Percentiles rank a stretch among this genome's conserved stretches.
phyloP scores from a whole-genome alignment of 106 monocot genomes.

The Amphibolis antarctica region DNA sequence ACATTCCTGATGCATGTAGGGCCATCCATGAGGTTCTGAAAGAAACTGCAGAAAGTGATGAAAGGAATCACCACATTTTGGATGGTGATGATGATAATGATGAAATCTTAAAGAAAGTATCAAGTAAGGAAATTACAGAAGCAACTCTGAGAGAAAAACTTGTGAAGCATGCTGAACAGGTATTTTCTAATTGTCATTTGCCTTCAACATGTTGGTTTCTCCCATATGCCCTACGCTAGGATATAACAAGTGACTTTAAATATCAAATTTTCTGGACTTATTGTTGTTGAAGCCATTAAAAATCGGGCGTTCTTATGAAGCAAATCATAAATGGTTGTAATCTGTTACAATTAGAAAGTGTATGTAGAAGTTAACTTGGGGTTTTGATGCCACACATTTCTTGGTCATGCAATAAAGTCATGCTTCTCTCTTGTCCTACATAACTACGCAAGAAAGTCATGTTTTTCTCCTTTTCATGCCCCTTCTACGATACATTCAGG shows the following conservation, averaged over 20 bases:
- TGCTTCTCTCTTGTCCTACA: too few species aligned
- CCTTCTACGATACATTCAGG: conserved; percentile 4
- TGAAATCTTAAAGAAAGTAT: conserved; percentile 20
- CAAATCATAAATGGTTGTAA: neutral
- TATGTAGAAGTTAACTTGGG: too few species aligned
- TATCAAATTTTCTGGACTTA: neutral
- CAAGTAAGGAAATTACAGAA: conserved; percentile 16
- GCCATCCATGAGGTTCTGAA: conserved; percentile 21
- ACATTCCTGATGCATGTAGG: conserved; percentile 30
- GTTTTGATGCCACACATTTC: too few species aligned
- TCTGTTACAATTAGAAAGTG: neutral
- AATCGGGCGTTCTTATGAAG: neutral
- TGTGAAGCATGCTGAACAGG: conserved; percentile 25
- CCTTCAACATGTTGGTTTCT: neutral
- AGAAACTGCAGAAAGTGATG: neutral
- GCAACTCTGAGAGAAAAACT: conserved; percentile 25
- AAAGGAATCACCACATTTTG: neutral
- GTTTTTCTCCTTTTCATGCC: neutral
- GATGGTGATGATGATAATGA: conserved; percentile 7
- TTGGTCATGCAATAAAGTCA: neutral
- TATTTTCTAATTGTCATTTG: neutral
- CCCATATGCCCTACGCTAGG: neutral
- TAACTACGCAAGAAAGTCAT: neutral
- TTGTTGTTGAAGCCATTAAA: neutral
- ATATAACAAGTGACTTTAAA: neutral